A percentile compares a stretch with the other conserved stretches of the same genome.
These are phyloP conservation scores for Epithele typhae DNA, from an alignment of 768 basidiomycete genomes.

Conservation along the genomic window DNA sequence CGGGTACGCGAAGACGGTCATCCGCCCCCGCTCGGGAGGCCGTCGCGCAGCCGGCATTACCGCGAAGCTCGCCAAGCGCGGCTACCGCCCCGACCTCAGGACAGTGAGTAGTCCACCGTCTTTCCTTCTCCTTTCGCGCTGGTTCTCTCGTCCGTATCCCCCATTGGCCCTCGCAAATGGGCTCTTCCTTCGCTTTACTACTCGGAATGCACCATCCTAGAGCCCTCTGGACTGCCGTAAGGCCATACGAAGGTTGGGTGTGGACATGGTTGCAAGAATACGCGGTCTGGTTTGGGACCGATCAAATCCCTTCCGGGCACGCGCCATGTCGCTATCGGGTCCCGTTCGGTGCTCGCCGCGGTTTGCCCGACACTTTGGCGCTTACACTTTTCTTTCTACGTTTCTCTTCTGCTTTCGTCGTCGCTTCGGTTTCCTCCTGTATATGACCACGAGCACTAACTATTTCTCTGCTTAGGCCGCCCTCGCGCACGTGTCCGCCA, in stretches of 20 bases:
- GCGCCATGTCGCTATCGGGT: constrained; percentile 79
- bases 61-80: constrained; percentile 53
- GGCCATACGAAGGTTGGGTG: constrained; percentile 80
- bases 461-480: constrained; percentile 45
- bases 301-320: constrained; percentile 57
- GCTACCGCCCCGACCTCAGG: constrained; percentile 77
- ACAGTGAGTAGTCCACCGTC: constrained; percentile 45
- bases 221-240: constrained; percentile 76
- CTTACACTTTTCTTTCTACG: constrained; percentile 40
- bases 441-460: constrained; percentile 5
- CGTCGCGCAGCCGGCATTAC: constrained; percentile 69
- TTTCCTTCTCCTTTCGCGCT: constrained; percentile 12
- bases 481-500: constrained; percentile 72
- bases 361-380: constrained; percentile 72
- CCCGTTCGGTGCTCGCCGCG: constrained; percentile 53
- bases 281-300: constrained; percentile 42
- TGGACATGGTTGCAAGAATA: constrained; percentile 88
- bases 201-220: constrained; percentile 72
- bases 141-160: constrained; percentile 1
- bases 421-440: background rate
- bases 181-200: background rate
- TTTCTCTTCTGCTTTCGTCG: background rate
- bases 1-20: constrained; percentile 43
- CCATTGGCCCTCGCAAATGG: background rate
- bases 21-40: constrained; percentile 66